A percentile compares a stretch with the other conserved stretches of the same genome.
Conservation (phyloP, 2,329 filamentous ascomycete genomes). For the Arthrobotrys conoides region DNA sequence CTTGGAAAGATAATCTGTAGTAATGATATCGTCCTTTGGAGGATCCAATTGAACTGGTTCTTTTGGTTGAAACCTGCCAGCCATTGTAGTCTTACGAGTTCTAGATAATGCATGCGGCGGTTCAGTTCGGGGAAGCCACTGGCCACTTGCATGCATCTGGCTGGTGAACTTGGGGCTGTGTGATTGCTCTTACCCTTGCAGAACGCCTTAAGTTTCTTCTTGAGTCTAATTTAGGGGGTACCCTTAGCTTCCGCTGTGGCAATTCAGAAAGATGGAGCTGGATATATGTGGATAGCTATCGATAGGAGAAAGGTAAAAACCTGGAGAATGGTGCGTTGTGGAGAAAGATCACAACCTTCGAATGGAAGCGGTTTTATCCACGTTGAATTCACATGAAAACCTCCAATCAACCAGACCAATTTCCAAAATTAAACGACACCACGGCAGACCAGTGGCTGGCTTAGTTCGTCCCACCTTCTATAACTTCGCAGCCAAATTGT, state of each 20-base stretch:
- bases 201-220: background rate
- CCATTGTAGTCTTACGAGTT: slow-evolving; percentile 31
- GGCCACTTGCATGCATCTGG: slow-evolving; percentile 23
- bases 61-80: slow-evolving; percentile 83
- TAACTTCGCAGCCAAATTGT: background rate
- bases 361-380: background rate
- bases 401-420: background rate
- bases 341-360: background rate
- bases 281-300: background rate
- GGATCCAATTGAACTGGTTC: slow-evolving; percentile 80
- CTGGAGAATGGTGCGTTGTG: background rate
- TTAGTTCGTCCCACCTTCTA: background rate
- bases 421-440: background rate
- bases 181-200: slow-evolving; percentile 6
- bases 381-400: background rate
- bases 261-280: background rate
- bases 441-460: background rate
- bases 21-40: slow-evolving; percentile 89
- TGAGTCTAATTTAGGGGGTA: background rate
- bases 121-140: slow-evolving; percentile 35
- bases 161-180: background rate
- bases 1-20: slow-evolving; percentile 81
- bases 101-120: slow-evolving; percentile 2
- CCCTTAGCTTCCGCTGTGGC: slow-evolving; percentile 4
- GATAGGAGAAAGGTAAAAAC: background rate